Evolutionary conservation across 2,329 filamentous ascomycete species (phyloP).

Genomic region (Trichoderma afroharzianum): DNA sequence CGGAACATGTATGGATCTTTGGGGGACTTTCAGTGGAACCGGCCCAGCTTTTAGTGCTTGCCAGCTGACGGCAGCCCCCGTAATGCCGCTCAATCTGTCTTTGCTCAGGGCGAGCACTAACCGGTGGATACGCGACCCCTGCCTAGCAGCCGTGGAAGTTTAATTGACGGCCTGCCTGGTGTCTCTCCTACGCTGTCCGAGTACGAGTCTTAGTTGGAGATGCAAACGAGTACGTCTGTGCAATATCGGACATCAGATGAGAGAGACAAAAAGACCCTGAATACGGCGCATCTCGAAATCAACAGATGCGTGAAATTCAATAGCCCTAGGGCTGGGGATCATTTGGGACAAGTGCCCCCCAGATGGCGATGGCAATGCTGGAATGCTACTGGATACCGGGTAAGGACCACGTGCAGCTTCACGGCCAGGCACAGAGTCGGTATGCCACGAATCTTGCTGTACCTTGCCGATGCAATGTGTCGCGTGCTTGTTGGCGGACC

Average conservation of each 20-base stretch:
- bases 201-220: not conserved
- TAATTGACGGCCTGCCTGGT: not conserved
- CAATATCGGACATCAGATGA: not conserved
- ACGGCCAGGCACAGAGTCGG: not conserved
- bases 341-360: not conserved
- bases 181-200: not conserved
- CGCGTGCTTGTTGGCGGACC: conserved; percentile 2
- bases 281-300: not conserved
- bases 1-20: conserved; percentile 1
- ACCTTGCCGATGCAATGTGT: not conserved
- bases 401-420: conserved; percentile 12
- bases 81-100: not conserved
- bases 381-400: not conserved
- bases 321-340: not conserved
- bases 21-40: conserved; percentile 13
- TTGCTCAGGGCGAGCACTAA: conserved; percentile 6
- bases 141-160: not conserved
- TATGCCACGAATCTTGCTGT: not conserved
- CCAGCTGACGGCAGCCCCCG: conserved; percentile 5
- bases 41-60: conserved; percentile 2
- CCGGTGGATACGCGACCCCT: conserved; percentile 1
- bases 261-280: not conserved
- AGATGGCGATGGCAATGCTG: not conserved
- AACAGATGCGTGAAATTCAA: not conserved
- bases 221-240: not conserved